These are phyloP conservation scores for Rutstroemia sp. DNA, from an alignment of 2,329 filamentous ascomycete species.

Conservation along the genomic window DNA sequence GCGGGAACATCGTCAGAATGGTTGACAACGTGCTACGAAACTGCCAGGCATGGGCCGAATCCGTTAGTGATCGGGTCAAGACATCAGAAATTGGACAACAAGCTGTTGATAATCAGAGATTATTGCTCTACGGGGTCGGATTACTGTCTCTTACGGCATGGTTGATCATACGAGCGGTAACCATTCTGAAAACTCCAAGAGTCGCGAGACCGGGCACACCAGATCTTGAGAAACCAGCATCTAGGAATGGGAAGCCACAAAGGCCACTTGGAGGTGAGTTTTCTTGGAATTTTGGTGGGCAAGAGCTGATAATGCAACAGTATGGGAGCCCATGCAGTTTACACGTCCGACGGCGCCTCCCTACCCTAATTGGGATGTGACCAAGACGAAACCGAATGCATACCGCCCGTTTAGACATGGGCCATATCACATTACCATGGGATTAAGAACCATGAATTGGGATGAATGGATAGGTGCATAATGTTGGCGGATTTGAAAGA, in stretches of 20 bases:
- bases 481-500: not conserved
- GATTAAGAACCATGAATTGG: constrained; percentile 30
- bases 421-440: constrained; percentile 30
- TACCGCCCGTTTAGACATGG: constrained; percentile 30
- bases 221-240: constrained; percentile 25
- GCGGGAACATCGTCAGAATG: constrained; percentile 11
- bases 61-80: constrained; percentile 8
- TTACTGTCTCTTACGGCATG: constrained; percentile 15
- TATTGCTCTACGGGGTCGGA: constrained; percentile 16
- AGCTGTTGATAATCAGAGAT: constrained; percentile 14
- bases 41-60: constrained; percentile 9
- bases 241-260: constrained; percentile 21
- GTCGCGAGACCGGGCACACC: constrained; percentile 20
- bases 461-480: constrained; percentile 30
- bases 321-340: constrained; percentile 29
- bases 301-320: constrained; percentile 17
- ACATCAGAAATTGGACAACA: constrained; percentile 10
- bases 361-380: constrained; percentile 25
- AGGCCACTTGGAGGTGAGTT: constrained; percentile 22
- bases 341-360: constrained; percentile 26
- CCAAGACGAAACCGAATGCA: constrained; percentile 27
- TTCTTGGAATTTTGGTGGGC: not conserved
- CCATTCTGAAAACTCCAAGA: constrained; percentile 19
- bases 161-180: constrained; percentile 17
- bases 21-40: constrained; percentile 6